These are phyloP conservation scores for Tetradesmus obliquus DNA, from an alignment of 139 green algal genomes.

Conservation along the genomic window DNA sequence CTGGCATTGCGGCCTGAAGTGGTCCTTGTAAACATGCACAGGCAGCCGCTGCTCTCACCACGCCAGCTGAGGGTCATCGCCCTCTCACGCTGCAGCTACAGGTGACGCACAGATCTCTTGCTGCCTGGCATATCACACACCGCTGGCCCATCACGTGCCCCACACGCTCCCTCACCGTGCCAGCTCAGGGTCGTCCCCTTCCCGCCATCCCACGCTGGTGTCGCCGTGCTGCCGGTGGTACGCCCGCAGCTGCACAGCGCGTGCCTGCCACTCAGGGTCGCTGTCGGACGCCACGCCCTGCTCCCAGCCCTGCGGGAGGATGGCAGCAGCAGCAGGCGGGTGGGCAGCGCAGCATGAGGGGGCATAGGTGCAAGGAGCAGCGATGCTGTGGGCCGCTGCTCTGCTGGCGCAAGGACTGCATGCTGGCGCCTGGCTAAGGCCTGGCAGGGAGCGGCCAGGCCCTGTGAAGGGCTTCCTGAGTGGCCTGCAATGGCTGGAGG, in stretches of 20 bases:
- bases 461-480: too few species aligned
- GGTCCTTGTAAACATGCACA: too few species aligned
- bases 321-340: neutral
- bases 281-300: constrained; percentile 69
- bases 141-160: too few species aligned
- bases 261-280: constrained; percentile 63
- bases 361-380: neutral
- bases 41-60: neutral
- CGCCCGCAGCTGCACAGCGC: constrained; percentile 57
- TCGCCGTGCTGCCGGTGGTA: constrained; percentile 75
- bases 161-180: constrained; percentile 55
- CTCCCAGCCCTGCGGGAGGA: constrained; percentile 67
- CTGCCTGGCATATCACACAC: too few species aligned
- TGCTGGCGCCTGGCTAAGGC: too few species aligned
- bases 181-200: constrained; percentile 72
- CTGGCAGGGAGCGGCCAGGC: too few species aligned
- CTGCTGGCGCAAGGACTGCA: neutral
- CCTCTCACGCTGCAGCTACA: too few species aligned
- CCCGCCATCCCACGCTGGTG: constrained; percentile 67
- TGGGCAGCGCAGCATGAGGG: neutral
- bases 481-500: too few species aligned
- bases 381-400: neutral
- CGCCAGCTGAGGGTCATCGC: too few species aligned
- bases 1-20: too few species aligned
- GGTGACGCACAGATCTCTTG: too few species aligned